Base-by-base conservation (phyloP, 805 yeast species). In the Kuraishia capsulata region DNA sequence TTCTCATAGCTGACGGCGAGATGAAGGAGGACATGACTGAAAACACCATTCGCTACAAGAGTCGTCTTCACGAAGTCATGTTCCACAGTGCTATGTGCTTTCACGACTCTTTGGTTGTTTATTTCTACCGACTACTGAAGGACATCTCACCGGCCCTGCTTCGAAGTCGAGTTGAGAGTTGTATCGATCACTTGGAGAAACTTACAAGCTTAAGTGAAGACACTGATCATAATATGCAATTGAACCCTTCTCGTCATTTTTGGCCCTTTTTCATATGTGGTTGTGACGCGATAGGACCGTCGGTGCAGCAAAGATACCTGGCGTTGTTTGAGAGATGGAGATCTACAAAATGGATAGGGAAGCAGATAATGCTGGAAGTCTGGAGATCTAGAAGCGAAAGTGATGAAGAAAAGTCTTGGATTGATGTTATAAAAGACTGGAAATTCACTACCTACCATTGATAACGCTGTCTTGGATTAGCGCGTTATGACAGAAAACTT, bases 351-450 rank as follows among this genome's bases (percentile, higher is more conserved):
- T 75, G 81, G 81, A 56, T 78, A 28, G 68, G 71, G 1, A 72
- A 72, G 45, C 81, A 75, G 48, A 62, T 73, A 20, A 53, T 73
- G 43, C 60, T 61, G 42, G 80, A 74, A 47, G 62, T 71, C 11
- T 71, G 76, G 73, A 59, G 67, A 28, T 51, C 74, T 20, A 48
- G 69, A 31, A 59, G 57, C 4, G 49, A 50, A 19, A 62, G 63
- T 3, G 45, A 40, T 45, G 26, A 62, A 42, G 51, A 59, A 36
- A 38, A 46, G 20, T 70, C 73, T 23, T 74, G 77, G 69, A 61
- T 75, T 60, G 78, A 73, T 45, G 50, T 73, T 56, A 57, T 74
- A 1, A 61, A 75, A 38, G 75, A 68, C 41, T 75, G 81, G 81
- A 77, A 69, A 28, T 45, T 59, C 6, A 45, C 55, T 2, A 64